phyloP scores from a whole-genome alignment of 768 basidiomycete genomes.

The Pulveroboletus ravenelii region DNA sequence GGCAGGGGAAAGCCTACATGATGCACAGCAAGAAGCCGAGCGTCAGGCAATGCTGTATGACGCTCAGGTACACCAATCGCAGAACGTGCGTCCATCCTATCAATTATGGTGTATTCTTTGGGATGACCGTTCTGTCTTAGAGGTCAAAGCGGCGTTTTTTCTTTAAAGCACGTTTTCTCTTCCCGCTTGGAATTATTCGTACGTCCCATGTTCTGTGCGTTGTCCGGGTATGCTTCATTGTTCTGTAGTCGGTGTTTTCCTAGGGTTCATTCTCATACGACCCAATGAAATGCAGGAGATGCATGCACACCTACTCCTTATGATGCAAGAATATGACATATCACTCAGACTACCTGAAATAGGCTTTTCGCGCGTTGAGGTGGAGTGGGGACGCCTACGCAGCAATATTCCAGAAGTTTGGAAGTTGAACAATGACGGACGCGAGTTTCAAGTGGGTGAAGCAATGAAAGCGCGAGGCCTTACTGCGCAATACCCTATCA shows the following conservation, averaged over 20 bases:
- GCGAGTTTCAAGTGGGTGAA: conserved; percentile 78
- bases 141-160: conserved; percentile 16
- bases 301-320: conserved; percentile 59
- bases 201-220: conserved; percentile 23
- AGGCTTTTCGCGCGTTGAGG: conserved; percentile 63
- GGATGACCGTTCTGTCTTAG: conserved; percentile 6
- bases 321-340: conserved; percentile 70
- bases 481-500: conserved; percentile 68
- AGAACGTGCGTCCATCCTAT: conserved; percentile 8
- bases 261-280: conserved; percentile 64
- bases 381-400: conserved; percentile 65
- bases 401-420: conserved; percentile 74
- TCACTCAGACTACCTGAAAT: conserved; percentile 57
- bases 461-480: conserved; percentile 59
- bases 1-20: conserved; percentile 1
- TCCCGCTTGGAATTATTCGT: conserved; percentile 65
- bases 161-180: conserved; percentile 49
- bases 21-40: conserved; percentile 19
- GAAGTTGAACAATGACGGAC: conserved; percentile 75
- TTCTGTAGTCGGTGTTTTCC: conserved; percentile 53
- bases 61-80: conserved; percentile 26
- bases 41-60: conserved; percentile 23
- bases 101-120: not conserved
- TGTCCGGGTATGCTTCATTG: not conserved
- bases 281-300: conserved; percentile 64